Evolutionary conservation across 352 stramenopile genomes (phyloP), one percentile per base, ranked within the genome.

Genomic region (Phytophthora vignae): DNA sequence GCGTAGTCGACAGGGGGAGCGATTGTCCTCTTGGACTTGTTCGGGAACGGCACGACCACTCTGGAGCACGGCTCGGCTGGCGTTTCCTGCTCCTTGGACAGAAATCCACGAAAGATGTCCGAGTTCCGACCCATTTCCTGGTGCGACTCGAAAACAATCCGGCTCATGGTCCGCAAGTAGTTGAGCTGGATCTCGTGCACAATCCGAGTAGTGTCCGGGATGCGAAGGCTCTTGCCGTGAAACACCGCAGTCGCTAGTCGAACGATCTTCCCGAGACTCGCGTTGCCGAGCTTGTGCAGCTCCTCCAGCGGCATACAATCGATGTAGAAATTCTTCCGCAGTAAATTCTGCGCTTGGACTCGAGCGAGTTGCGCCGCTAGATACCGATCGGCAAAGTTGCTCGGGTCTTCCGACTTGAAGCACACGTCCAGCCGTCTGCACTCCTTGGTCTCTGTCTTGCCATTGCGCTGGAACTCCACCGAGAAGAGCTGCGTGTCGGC

Each of bases 91-190:
- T 90, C 80, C 12, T 54, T 62, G 0, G 67, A 69, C 0, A 95
- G 69, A 46, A 95, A 85, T 0, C 80, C 80, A 52, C 60, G 25
- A 46, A 95, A 95, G 1, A 95, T 74, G 44, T 92, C 82, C 5
- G 61, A 31, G 55, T 94, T 93, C 22, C 85, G 77, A 0, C 76
- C 64, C 1, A 70, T 44, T 57, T 82, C 64, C 38, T 93, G 84
- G 42, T 96, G 87, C 29, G 77, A 90, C n/a, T 94, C 85, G 31
- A 98, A 93, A 3, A 98, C 81, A 33, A 98, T 94, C 59, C 88
- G 88, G 78, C 97, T 97, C 91, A 98, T 98, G 8, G 92, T 92
- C 11, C 95, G 89, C 44, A 97, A 70, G 71, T 97, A 98, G 57
- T 97, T 93, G 0, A 97, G 77, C 68, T 96, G 93, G 49, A 98